Base-by-base conservation (phyloP, 2,329 filamentous ascomycete species). In the Hymenoscyphus fraxineus region DNA sequence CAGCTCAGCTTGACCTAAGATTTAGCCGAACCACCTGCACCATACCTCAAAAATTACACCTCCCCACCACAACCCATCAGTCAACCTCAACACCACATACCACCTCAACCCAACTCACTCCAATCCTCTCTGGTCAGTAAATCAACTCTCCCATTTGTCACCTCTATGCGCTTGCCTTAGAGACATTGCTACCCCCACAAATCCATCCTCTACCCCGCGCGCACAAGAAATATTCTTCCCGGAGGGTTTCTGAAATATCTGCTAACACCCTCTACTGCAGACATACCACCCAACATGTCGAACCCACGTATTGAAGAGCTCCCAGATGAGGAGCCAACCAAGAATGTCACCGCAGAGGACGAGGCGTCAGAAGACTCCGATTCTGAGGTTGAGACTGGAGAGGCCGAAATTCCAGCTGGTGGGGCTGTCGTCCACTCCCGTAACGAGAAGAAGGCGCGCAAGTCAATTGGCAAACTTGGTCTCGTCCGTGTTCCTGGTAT, bases 371-470 rank as follows among this genome's bases (percentile, higher is more conserved):
- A 84, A 71, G 87, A 85, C 82, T 88, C 87, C 76, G 89, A 92
- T 73, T 91, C 89, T 75, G 90, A 90, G 75, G 88, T 86, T 74
- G 93, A 95, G 79, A 88, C 86, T 68, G 87, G 83, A 73, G 86
- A 86, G 67, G 77, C 79, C 69, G 79, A 78, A 73, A 78, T 86
- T 72, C 92, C 94, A 78, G 89, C 91, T 73, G 95, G 94, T 77
- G 88, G 90, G 71, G 90, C 94, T 77, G 88, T 95, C 75, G 89
- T 99, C 77, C 94, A 98, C 87, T 97, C 92, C 78, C 93, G 95
- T 81, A 98, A 98, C 84, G 95, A 99, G 90, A 99, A 99, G 91
- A 99, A 99, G 89, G 96, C 95, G 76, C 90, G 95, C 83, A 99
- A 99, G 88, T 93, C 93, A 77, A 96, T 99, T 79, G 91, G 93